phyloP scores from a whole-genome alignment of 169 alveolate species.

The Fabrea salina region DNA sequence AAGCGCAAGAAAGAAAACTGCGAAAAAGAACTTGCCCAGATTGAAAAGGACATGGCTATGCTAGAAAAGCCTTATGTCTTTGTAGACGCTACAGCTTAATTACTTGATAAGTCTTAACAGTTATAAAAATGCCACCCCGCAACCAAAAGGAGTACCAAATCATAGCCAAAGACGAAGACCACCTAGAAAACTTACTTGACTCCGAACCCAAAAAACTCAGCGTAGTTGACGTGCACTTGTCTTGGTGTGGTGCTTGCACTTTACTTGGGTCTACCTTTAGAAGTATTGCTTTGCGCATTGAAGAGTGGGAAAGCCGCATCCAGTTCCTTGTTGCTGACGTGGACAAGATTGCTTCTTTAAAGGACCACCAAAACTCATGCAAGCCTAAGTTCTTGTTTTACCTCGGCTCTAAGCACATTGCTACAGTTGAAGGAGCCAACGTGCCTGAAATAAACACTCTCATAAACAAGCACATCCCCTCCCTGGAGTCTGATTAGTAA shows the following conservation, averaged over 20 bases:
- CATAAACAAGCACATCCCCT: conserved; percentile 3
- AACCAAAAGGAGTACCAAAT: conserved; percentile 16
- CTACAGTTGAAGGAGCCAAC: conserved; percentile 4
- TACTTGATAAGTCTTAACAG: too few relatives aligned
- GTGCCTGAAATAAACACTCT: conserved; percentile 3
- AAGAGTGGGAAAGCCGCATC: conserved; percentile 15
- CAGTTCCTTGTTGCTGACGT: conserved; percentile 7
- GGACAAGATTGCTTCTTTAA: not conserved
- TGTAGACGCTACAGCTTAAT: conserved; percentile 20
- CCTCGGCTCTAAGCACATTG: conserved; percentile 2
- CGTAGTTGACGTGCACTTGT: not conserved
- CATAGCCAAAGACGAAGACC: not conserved
- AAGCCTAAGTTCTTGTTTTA: conserved; percentile 22
- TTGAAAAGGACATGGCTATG: conserved; percentile 80
- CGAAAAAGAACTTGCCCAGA: conserved; percentile 73
- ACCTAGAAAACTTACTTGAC: not conserved
- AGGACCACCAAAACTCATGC: not conserved
- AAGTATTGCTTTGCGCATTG: conserved; percentile 12
- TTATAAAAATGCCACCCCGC: conserved; percentile 23
- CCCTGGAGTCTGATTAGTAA: conserved; percentile 10
- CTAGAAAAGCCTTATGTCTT: conserved; percentile 71
- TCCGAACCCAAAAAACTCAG: conserved; percentile 5
- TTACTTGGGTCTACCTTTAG: not conserved
- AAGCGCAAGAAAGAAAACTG: conserved; percentile 79
- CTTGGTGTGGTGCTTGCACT: conserved; percentile 27